Percentiles rank a stretch among this genome's conserved stretches.
Conservation (phyloP, 257 asterid species). For the Orobanche coerulescens region DNA sequence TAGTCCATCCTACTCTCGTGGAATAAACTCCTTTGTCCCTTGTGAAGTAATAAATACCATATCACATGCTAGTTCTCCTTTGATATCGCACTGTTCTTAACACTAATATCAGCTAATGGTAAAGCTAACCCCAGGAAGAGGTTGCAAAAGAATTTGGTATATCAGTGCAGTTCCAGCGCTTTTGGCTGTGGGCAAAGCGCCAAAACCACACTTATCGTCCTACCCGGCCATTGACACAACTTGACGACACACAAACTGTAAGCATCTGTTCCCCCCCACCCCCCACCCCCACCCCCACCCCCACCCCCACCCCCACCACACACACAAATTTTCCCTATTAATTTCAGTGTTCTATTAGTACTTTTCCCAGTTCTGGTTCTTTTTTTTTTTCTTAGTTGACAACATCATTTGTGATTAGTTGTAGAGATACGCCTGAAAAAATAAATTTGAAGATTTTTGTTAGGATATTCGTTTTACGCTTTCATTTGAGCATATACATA, state of each 20-base stretch:
- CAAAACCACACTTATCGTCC: slow-evolving; percentile 38
- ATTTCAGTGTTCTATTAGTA: not conserved
- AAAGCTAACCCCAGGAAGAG: slow-evolving; percentile 36
- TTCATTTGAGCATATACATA: not conserved
- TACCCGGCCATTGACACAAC: slow-evolving; percentile 33
- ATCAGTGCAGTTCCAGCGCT: slow-evolving; percentile 41
- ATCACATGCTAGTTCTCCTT: not conserved
- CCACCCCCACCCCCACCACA: too few species aligned
- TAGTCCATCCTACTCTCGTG: slow-evolving; percentile 2
- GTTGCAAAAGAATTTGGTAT: slow-evolving; percentile 40
- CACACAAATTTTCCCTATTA: slow-evolving; percentile 6
- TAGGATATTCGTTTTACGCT: not conserved
- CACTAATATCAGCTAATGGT: slow-evolving; percentile 21
- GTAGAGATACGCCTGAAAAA: not conserved
- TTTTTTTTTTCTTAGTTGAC: not conserved
- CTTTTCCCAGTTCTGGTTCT: not conserved
- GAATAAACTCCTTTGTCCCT: slow-evolving; percentile 4
- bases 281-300: too few species aligned
- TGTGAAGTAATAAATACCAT: slow-evolving; percentile 11
- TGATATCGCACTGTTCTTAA: not conserved
- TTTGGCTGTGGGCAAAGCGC: slow-evolving; percentile 47
- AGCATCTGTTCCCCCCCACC: slow-evolving; percentile 9
- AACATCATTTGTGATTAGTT: slow-evolving; percentile 5
- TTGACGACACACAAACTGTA: slow-evolving; percentile 41
- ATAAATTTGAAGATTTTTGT: not conserved